Percentiles rank a stretch among this genome's conserved stretches.
phyloP scores from a whole-genome alignment of 345 rosid genomes.

The Odontarrhena argentea region DNA sequence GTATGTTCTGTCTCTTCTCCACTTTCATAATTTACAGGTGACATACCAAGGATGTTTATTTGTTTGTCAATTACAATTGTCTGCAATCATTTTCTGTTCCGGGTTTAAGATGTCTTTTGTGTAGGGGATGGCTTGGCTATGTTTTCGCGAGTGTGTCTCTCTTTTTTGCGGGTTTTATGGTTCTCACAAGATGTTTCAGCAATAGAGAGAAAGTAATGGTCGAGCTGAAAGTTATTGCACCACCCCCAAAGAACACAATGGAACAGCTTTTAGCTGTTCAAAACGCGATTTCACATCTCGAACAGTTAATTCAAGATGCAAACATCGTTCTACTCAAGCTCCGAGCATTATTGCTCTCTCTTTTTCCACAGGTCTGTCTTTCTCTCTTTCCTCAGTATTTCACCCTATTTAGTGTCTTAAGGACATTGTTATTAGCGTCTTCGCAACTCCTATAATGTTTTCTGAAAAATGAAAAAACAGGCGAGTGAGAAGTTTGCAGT shows the following conservation, averaged over 20 bases:
- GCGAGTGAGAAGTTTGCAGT: conserved; percentile 76
- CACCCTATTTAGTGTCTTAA: not conserved
- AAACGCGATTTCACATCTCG: conserved; percentile 74
- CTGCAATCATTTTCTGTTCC: not conserved
- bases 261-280: conserved; percentile 97
- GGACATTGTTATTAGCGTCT: not conserved
- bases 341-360: conserved; percentile 70
- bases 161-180: conserved; percentile 63
- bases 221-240: conserved; percentile 69
- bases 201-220: conserved; percentile 50
- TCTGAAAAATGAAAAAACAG: conserved; percentile 39
- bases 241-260: conserved; percentile 84
- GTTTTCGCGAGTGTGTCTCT: conserved; percentile 49
- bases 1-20: conserved; percentile 62
- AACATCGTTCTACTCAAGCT: conserved; percentile 81
- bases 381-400: not conserved
- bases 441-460: not conserved
- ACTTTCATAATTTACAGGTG: conserved; percentile 71
- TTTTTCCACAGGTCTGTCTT: conserved; percentile 73
- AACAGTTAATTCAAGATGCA: conserved; percentile 70
- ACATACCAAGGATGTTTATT: not conserved
- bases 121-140: conserved; percentile 81
- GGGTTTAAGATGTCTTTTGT: not conserved
- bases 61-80: not conserved
- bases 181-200: conserved; percentile 55